These are phyloP conservation scores for Euphorbia corollata DNA, from an alignment of 441 rosid genomes.

Conservation along the genomic window DNA sequence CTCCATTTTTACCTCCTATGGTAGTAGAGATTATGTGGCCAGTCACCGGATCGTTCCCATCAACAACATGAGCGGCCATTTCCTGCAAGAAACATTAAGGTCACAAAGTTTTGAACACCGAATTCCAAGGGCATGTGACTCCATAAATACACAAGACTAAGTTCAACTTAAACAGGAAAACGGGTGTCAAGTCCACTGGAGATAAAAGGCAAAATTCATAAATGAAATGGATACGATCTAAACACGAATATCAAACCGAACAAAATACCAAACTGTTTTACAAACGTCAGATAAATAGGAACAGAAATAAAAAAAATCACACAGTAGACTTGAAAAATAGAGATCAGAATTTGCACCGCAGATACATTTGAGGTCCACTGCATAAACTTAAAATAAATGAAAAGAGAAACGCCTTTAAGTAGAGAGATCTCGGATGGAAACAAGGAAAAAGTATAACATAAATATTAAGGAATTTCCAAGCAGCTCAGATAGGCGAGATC, in stretches of 20 bases:
- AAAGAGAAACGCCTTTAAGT: not conserved
- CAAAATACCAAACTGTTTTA: constrained; percentile 8
- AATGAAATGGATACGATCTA: constrained; percentile 3
- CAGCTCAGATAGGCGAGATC: constrained; percentile 7
- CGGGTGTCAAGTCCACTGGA: not conserved
- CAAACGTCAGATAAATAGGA: not conserved
- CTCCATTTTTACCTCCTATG: constrained; percentile 90
- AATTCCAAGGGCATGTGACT: not conserved
- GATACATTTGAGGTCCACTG: not conserved
- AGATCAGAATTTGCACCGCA: not conserved
- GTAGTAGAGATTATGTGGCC: constrained; percentile 95
- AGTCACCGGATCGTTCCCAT: constrained; percentile 68
- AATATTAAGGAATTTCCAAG: not conserved
- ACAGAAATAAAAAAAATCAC: not conserved
- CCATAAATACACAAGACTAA: not conserved
- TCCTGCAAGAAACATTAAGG: constrained; percentile 40
- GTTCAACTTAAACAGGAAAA: not conserved
- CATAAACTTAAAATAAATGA: not conserved
- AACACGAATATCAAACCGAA: not conserved
- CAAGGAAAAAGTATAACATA: not conserved
- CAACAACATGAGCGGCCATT: constrained; percentile 68
- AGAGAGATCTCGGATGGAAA: constrained; percentile 16
- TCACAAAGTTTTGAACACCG: not conserved
- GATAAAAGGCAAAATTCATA: not conserved
- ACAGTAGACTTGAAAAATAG: not conserved